Conservation (phyloP, 805 yeast genomes). For the Henningerozyma blattae region DNA sequence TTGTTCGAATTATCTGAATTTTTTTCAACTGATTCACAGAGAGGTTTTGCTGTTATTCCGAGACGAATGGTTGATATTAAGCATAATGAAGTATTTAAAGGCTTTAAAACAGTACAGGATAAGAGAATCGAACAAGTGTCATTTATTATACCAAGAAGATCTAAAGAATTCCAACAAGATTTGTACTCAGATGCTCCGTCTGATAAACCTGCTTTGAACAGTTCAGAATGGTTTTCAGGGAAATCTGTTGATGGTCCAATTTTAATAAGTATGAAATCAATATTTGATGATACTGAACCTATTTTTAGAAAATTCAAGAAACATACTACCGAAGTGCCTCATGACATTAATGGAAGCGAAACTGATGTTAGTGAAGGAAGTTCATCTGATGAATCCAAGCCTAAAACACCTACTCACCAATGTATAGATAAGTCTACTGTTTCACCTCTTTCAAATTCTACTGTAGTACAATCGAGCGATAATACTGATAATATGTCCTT, state of each 20-base stretch:
- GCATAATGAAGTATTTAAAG: slow-evolving; percentile 74
- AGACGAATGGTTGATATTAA: slow-evolving; percentile 65
- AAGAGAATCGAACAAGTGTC: slow-evolving; percentile 79
- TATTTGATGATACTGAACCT: slow-evolving; percentile 54
- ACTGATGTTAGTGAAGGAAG: background rate
- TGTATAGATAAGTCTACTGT: too few relatives aligned
- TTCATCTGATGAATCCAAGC: background rate
- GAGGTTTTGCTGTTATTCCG: slow-evolving; percentile 90
- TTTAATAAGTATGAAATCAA: slow-evolving; percentile 57
- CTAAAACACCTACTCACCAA: too few relatives aligned
- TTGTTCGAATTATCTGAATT: slow-evolving; percentile 79
- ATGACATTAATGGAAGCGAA: background rate
- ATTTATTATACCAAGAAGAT: slow-evolving; percentile 85
- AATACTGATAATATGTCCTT: too few relatives aligned
- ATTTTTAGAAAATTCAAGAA: background rate
- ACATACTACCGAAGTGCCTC: background rate
- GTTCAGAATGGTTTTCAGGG: slow-evolving; percentile 73
- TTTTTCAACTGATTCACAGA: slow-evolving; percentile 82
- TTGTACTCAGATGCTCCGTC: slow-evolving; percentile 90
- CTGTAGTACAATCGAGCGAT: too few relatives aligned
- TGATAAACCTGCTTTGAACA: slow-evolving; percentile 60
- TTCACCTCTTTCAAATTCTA: too few relatives aligned
- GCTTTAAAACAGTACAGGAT: slow-evolving; percentile 83
- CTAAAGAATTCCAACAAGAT: slow-evolving; percentile 86
- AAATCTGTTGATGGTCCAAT: slow-evolving; percentile 67